Evolutionary conservation across 169 alveolate genomes (phyloP).

Genomic region (Eimeria zaria): DNA sequence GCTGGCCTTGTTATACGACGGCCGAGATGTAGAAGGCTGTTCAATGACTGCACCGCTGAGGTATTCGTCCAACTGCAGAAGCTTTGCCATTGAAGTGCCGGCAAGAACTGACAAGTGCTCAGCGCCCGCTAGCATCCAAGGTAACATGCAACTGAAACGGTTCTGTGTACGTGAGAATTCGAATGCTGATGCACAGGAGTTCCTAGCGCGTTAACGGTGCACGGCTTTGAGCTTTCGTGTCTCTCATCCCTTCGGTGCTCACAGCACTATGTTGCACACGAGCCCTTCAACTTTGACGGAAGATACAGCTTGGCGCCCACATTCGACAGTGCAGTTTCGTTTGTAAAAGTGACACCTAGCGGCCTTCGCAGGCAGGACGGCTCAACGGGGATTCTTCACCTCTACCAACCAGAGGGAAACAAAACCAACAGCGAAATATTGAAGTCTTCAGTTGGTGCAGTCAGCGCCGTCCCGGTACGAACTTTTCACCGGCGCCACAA

Average conservation of each 20-base stretch:
- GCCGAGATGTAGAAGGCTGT: conserved; percentile 33
- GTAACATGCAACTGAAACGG: conserved; percentile 2
- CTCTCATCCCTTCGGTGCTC: conserved; percentile 64
- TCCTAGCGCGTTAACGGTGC: conserved; percentile 34
- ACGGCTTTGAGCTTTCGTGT: conserved; percentile 67
- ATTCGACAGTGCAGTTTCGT: background rate
- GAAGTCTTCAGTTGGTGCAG: conserved; percentile 43
- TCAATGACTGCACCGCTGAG: conserved; percentile 33
- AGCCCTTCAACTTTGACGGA: conserved; percentile 63
- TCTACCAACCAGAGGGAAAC: conserved; percentile 3
- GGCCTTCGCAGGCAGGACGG: background rate
- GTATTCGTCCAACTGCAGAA: conserved; percentile 18
- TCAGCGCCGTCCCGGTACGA: conserved; percentile 65
- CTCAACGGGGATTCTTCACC: background rate
- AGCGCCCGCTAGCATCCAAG: background rate
- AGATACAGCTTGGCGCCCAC: conserved; percentile 1
- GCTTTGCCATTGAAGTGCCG: conserved; percentile 55
- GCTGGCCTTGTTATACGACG: background rate
- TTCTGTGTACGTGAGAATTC: background rate
- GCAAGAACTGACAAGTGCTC: conserved; percentile 44
- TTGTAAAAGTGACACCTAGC: background rate
- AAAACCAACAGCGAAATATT: background rate
- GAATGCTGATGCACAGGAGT: background rate
- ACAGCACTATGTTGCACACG: conserved; percentile 13
- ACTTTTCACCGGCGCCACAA: background rate